Percentiles rank a stretch among this genome's conserved stretches.
phyloP scores from a whole-genome alignment of 2,329 filamentous ascomycete species.

The Neopestalotiopsis clavispora region DNA sequence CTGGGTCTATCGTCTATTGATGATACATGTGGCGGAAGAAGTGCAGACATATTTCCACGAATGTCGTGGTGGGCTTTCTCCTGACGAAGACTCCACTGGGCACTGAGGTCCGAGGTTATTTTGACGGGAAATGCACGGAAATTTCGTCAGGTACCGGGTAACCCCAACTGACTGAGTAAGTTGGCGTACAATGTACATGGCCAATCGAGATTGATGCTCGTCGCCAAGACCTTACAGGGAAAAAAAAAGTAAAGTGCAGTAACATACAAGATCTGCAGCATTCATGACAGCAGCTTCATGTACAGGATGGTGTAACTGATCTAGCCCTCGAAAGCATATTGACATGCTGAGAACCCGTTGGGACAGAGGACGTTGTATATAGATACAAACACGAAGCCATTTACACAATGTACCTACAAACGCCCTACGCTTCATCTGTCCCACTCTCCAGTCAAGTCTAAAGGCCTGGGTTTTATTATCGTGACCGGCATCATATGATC shows the following conservation, averaged over 20 bases:
- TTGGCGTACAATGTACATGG: not conserved
- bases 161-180: not conserved
- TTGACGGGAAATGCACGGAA: constrained; percentile 4
- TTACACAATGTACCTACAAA: not conserved
- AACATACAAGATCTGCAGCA: not conserved
- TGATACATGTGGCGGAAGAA: not conserved
- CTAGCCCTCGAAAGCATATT: too few relatives aligned
- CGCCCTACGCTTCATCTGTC: not conserved
- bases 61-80: not conserved
- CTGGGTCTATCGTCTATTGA: too few relatives aligned
- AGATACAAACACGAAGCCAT: not conserved
- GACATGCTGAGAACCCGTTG: too few relatives aligned
- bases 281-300: not conserved
- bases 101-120: constrained; percentile 14
- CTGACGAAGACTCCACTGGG: constrained; percentile 2
- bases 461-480: not conserved
- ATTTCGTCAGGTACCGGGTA: not conserved
- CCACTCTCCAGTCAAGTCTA: not conserved
- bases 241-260: not conserved
- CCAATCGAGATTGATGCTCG: not conserved
- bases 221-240: not conserved
- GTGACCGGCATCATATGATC: not conserved
- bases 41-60: constrained; percentile 1
- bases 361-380: too few relatives aligned
- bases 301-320: not conserved